Evolutionary conservation across 139 green algal genomes (phyloP).

Genomic region (Ostreobium quekettii): DNA sequence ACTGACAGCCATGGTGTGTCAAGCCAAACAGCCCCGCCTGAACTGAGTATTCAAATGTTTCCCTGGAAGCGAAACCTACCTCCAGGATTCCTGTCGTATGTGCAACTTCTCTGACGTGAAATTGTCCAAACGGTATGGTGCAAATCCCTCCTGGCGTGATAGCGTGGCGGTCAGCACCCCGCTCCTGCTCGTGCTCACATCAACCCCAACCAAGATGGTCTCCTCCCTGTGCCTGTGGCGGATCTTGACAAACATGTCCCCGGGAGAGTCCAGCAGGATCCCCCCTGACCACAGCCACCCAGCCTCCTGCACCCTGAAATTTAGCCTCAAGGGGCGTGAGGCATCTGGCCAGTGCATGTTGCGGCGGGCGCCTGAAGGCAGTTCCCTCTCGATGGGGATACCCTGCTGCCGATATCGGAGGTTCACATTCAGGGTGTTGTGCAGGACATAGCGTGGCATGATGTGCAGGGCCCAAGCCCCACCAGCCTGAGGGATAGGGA

Average conservation of each 20-base stretch:
- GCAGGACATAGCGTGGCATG: conserved; percentile 61
- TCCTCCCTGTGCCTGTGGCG: conserved; percentile 22
- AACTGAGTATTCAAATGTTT: no score
- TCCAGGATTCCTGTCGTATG: conserved; percentile 47
- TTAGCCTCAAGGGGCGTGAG: conserved; percentile 40
- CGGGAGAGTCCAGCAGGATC: conserved; percentile 50
- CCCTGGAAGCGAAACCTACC: no score
- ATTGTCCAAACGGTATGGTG: conserved; percentile 77
- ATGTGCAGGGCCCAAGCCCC: conserved; percentile 52
- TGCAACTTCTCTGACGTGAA: conserved; percentile 60
- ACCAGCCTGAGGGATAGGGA: not conserved
- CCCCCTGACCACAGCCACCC: conserved; percentile 76
- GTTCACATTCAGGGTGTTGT: conserved; percentile 49
- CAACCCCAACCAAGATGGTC: conserved; percentile 6
- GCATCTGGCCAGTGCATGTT: conserved; percentile 57
- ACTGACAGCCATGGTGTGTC: no score
- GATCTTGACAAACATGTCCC: conserved; percentile 50
- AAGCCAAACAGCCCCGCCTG: no score
- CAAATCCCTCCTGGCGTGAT: conserved; percentile 47
- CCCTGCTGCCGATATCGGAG: conserved; percentile 59
- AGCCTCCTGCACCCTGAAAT: conserved; percentile 57
- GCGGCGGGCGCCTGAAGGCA: conserved; percentile 29
- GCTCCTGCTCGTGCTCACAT: conserved; percentile 3
- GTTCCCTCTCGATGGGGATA: conserved; percentile 27
- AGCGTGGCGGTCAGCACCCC: conserved; percentile 36